These are phyloP conservation scores for Gliomastix tumulicola DNA, from an alignment of 2,329 filamentous ascomycete genomes.

Conservation along the genomic window DNA sequence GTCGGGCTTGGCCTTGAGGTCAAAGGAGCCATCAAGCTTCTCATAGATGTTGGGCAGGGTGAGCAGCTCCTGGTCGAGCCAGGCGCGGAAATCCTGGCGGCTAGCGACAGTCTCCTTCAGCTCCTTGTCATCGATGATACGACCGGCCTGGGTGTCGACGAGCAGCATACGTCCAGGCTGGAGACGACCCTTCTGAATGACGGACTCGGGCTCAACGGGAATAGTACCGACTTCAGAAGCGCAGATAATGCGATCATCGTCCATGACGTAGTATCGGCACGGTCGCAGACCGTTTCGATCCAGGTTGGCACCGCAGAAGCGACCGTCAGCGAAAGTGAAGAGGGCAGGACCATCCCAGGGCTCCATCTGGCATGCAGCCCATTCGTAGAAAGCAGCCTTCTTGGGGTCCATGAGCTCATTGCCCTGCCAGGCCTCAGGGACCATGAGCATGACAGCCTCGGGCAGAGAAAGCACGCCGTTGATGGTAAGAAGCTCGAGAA, in stretches of 20 bases:
- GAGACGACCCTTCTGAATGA: conserved; percentile 87
- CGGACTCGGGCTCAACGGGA: conserved; percentile 78
- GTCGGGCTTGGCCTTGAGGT: conserved; percentile 63
- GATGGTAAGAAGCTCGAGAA: conserved; percentile 86
- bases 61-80: conserved; percentile 81
- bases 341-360: conserved; percentile 96
- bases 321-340: conserved; percentile 94
- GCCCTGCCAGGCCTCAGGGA: conserved; percentile 96
- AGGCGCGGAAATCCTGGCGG: conserved; percentile 79
- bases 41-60: conserved; percentile 70
- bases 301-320: conserved; percentile 94
- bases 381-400: conserved; percentile 97
- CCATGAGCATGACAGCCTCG: conserved; percentile 97
- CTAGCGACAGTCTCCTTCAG: conserved; percentile 83
- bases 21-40: conserved; percentile 49
- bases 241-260: conserved; percentile 95
- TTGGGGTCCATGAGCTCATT: conserved; percentile 87
- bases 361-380: conserved; percentile 98
- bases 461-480: conserved; percentile 93
- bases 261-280: conserved; percentile 94
- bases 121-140: conserved; percentile 91
- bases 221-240: conserved; percentile 96
- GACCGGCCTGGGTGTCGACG: conserved; percentile 81
- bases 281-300: conserved; percentile 93
- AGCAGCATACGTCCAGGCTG: conserved; percentile 95